Base-by-base conservation (phyloP, 148 eudicot genomes). In the Persicaria tinctoria region DNA sequence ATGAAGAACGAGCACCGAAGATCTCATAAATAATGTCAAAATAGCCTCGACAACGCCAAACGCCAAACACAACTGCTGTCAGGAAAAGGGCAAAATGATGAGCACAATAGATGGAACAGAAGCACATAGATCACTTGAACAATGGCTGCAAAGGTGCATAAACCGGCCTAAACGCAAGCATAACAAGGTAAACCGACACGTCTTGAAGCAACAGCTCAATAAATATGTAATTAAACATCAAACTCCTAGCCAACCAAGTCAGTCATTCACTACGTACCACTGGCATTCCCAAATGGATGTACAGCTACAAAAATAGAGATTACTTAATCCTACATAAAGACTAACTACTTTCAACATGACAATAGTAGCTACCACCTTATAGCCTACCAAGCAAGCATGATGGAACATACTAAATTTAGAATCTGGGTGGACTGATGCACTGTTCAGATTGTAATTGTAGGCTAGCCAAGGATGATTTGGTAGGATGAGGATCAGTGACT, bases 181-280 rank as follows among this genome's bases (percentile, higher is more conserved):
- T 32, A 32, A 32, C 41, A 32, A 32, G 41, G 41, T 32, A 32
- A 32, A 32, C 41, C 41, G 41, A 32, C 41, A 32, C 41, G 41
- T 2, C 41, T 32, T 32, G 41, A 32, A 32, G 3, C 41, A 32
- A 32, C 41, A 32, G 41, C 41, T 32, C 41, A 3, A 32, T 32
- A 32, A 32, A 32, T 32, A 32, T 32, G 41, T 32, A 32, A 32
- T 32, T 32, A 32, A 32, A 32, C 41, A 32, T 32, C 41, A 32
- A 2, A 32, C 41, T 32, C 41, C 41, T 32, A 17, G 47, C 8
- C 9, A 66, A 47, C 48, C 70, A 38, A 66, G 18, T 66, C n/a
- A 27, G 10, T 63, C 69, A 63, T 63, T 38, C 69, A 27, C 13
- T 63, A 45, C 41, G 69, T 63, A 27, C 69, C 66, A 60, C 66